These are phyloP conservation scores for Podila epicladia DNA, from an alignment of 192 early-diverging fungal species.

Conservation along the genomic window DNA sequence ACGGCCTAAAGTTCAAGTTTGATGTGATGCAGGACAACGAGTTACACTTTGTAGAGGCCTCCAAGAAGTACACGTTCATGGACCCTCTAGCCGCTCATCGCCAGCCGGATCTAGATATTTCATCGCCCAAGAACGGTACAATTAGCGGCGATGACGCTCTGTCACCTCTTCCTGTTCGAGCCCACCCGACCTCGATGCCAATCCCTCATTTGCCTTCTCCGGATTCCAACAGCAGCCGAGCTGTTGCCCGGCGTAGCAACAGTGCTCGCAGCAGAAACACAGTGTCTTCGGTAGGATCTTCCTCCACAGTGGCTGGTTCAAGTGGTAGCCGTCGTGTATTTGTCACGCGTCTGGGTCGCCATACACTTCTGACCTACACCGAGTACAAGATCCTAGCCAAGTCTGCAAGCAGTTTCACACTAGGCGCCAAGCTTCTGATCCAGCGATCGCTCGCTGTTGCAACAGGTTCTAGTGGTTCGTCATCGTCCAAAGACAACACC, in stretches of 20 bases:
- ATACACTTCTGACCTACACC: slow-evolving; percentile 34
- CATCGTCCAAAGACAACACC: not conserved
- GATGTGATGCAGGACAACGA: slow-evolving; percentile 52
- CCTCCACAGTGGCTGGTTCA: not conserved
- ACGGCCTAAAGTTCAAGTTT: slow-evolving; percentile 54
- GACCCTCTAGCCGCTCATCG: slow-evolving; percentile 40
- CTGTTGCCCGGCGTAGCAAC: slow-evolving; percentile 2
- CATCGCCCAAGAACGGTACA: not conserved
- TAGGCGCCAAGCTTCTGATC: slow-evolving; percentile 43
- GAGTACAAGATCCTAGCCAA: slow-evolving; percentile 45
- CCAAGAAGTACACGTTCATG: slow-evolving; percentile 52
- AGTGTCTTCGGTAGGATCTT: not conserved
- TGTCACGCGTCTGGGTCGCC: slow-evolving; percentile 42
- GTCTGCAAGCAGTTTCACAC: slow-evolving; percentile 42
- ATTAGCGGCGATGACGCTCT: not conserved
- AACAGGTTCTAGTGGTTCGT: slow-evolving; percentile 24
- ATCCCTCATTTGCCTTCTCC: not conserved
- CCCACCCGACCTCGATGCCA: not conserved
- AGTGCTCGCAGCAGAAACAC: slow-evolving; percentile 19
- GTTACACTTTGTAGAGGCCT: slow-evolving; percentile 49
- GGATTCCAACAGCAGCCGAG: not conserved
- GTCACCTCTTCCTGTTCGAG: not conserved
- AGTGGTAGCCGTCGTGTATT: slow-evolving; percentile 24
- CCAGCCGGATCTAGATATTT: slow-evolving; percentile 28
- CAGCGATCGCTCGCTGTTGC: slow-evolving; percentile 45